phyloP scores from a whole-genome alignment of 75 land plant genomes.

The Selaginella tamariscina region DNA sequence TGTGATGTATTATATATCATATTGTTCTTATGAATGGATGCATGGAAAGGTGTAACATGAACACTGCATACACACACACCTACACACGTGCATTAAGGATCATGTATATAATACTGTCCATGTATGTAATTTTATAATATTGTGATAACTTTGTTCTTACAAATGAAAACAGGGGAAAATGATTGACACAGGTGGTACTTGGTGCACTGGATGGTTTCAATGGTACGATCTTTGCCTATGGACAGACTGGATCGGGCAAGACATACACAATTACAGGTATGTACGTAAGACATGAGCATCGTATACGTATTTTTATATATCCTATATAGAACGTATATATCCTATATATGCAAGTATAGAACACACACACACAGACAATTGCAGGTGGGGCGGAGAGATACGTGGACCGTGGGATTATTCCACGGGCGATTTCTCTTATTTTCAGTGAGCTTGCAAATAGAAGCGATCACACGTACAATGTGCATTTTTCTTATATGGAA shows the following conservation, averaged over 20 bases:
- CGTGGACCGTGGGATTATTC: constrained; percentile 30
- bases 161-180: not conserved
- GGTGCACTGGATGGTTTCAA: constrained; percentile 32
- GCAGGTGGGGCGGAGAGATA: constrained; percentile 28
- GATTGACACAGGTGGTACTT: constrained; percentile 22
- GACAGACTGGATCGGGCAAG: constrained; percentile 34
- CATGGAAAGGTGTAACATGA: no score
- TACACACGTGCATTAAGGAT: no score
- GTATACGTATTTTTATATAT: constrained; percentile 27
- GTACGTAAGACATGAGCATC: constrained; percentile 22
- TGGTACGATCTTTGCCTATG: constrained; percentile 34
- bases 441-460: constrained; percentile 27
- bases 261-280: constrained; percentile 30
- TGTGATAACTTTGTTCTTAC: no score
- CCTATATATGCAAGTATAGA: no score
- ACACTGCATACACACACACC: no score
- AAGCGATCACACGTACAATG: constrained; percentile 20
- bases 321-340: no score
- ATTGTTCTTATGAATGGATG: no score
- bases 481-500: constrained; percentile 31
- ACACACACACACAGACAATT: constrained; percentile 29
- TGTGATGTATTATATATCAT: no score
- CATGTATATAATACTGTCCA: no score
- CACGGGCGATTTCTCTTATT: constrained; percentile 30
- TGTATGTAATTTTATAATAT: no score